Evolutionary conservation across 495 filamentous ascomycete species (phyloP), one percentile per base, ranked within the genome.

Genomic region (Choiromyces venosus): DNA sequence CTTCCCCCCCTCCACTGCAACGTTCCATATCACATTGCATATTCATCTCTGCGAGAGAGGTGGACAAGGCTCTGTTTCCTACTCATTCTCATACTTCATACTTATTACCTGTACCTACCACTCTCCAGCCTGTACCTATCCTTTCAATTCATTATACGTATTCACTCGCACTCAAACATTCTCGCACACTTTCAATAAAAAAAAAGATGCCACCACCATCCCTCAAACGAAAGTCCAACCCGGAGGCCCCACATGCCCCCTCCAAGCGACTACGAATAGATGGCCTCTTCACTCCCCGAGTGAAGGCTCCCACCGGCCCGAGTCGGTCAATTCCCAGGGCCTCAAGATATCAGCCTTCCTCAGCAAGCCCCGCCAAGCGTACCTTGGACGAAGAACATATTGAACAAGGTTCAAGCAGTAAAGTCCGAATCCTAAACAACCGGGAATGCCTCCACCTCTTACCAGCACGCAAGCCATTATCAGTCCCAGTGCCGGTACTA

Each of bases 291-390:
- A 67, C 71, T 61, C 75, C 75, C 18, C 75, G 75, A 29, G 71
- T 76, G 37, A 77, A 69, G 52, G 74, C 76, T 25, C 75, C 75
- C 33, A 77, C 75, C 66, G 75, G 75, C 69, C 74, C 75, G n/a
- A 74, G 75, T 40, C 75, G 75, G 38, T 70, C 66, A 37, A 33
- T 61, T 61, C 52, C 25, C 25, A 25, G 52, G 14, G 52, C 25
- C 7, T 33, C 52, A 33, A 61, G 52, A 33, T 61, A 61, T 29
- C 52, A 61, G 12, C 25, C 52, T 16, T 61, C 52, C 25, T 16
- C 52, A 33, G 52, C 52, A 12, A 61, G 25, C 25, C 52, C 52
- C 25, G 52, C 70, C 52, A 77, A 77, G 44, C 75, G 75, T 33
- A 44, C 66, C 16, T 44, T 77, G 36, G 38, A 56, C 56, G 69